A percentile compares a stretch with the other conserved stretches of the same genome.
These are phyloP conservation scores for Salvia rosmarinus DNA, from an alignment of 257 asterid genomes.

Conservation along the genomic window DNA sequence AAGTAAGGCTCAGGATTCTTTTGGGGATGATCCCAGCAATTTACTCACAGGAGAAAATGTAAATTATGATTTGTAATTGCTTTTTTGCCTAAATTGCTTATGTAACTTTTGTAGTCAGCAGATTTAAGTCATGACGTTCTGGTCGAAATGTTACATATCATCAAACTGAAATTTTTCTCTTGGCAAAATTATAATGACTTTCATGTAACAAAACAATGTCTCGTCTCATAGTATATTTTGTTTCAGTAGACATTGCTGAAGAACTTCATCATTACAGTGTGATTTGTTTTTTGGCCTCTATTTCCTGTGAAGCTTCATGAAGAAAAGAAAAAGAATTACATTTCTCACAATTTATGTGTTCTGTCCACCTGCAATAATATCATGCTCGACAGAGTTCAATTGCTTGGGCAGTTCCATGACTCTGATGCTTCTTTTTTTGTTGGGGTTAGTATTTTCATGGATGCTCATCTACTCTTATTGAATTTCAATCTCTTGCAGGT, in stretches of 20 bases:
- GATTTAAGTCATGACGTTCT: slow-evolving; percentile 10
- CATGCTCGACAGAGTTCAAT: neutral
- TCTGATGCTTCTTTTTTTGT: neutral
- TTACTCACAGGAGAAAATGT: neutral
- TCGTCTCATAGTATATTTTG: neutral
- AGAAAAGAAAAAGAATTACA: neutral
- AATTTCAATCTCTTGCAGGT: slow-evolving; percentile 53
- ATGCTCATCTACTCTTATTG: slow-evolving; percentile 33
- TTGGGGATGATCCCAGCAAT: neutral
- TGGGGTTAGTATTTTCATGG: slow-evolving; percentile 8
- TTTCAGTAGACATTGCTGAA: neutral
- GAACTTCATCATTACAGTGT: neutral
- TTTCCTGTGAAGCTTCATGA: slow-evolving; percentile 2
- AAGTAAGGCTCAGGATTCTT: neutral
- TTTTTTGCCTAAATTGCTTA: slow-evolving; percentile 14
- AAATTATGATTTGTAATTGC: neutral
- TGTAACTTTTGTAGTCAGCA: slow-evolving; percentile 19
- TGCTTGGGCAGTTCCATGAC: slow-evolving; percentile 3
- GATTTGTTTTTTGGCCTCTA: neutral
- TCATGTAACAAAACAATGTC: neutral
- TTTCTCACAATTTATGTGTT: neutral
- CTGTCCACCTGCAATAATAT: slow-evolving; percentile 14
- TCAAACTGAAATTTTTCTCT: slow-evolving; percentile 8
- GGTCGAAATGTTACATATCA: neutral
- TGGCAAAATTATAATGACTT: neutral